Evolutionary conservation across 805 yeast genomes (phyloP), one percentile per base, ranked within the genome.

Genomic region (Barnettozyma populi): DNA sequence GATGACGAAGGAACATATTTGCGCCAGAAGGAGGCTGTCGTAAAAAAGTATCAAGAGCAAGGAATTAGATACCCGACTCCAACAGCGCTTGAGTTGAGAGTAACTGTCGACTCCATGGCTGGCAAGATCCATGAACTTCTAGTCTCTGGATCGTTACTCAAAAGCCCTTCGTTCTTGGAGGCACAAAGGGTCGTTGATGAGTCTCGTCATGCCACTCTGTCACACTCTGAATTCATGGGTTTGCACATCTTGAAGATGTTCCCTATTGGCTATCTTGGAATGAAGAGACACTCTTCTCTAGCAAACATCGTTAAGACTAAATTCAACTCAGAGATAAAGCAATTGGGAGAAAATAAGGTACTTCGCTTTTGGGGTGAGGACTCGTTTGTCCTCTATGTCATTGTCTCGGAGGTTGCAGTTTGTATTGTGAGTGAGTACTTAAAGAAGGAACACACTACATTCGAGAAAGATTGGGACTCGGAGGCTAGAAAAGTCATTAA

Each of bases 401-500:
- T 85, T 21, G 80, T 86, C 7, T 82, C 84, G 24, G 90, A 84
- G 54, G 60, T 84, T 6, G 70, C 81, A 4, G 64, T 78, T 7
- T 64, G 79, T 27, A 55, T 82, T 19, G 73, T 78, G 7, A 69
- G 72, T 59, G 71, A 73, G 4, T 84, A 81, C 51, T 54, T 70
- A 62, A 47, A 55, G 2, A 48, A 69, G 34, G 56, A 62, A n/a
- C 53, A 73, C 14, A 72, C 67, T 65, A 34, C 60, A 65, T 14
- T 14, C 32, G 8, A 20, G 11, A 39, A 8, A 25, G 32, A 39
- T 19, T 27, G 31, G 32, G 32, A 25, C 34, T 16, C 6, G 4
- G 13, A 25, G 16, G 42, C 42, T n/a, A 39, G 32, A 39, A 24
- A 19, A 6, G 34, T 39, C 11, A 27, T 39, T 4, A 24, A 16